Base-by-base conservation (phyloP, 768 basidiomycete species). In the Lactifluus piperatus region DNA sequence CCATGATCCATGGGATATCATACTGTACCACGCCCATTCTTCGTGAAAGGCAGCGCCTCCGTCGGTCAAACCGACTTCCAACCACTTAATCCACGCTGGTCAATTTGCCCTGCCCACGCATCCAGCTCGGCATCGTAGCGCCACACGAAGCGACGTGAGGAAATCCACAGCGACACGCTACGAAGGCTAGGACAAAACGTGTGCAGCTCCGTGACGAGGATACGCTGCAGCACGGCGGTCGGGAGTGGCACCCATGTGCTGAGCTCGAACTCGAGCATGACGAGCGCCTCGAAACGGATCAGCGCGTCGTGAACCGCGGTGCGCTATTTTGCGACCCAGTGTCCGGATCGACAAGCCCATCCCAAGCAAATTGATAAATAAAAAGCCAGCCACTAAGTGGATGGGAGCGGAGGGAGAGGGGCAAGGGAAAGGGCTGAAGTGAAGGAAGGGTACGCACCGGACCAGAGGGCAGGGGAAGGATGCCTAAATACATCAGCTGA, bases 181-280 rank as follows among this genome's bases (percentile, higher is more conserved):
- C 67, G 71, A 29, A 78, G 64, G 27, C 65, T 68, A 5, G 75
- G 71, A 43, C 71, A 68, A 66, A 72, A 77, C 37, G 69, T 70
- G 39, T 69, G 73, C 29, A 76, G 64, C 60, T 78, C 77, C 27
- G 72, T 68, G 52, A 71, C 69, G 62, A 78, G 65, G 62, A 67
- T 63, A 58, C 74, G 74, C 59, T 76, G 74, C 18, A 65, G 51
- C 22, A 61, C 45, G 37, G 69, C 68, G 41, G 67, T 65, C 11
- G 74, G 66, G 9, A 64, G 65, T 16, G 74, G 71, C 16, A 60
- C 51, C 75, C 74, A 77, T 32, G 65, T 62, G 37, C 70, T 63
- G 34, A 76, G 56, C 49, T 75, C 73, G 39, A 77, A 60, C 65
- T 76, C 75, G 52, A 78, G 64, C 54, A 65, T 62, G 44, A 67